These are phyloP conservation scores for Podospora australis DNA, from an alignment of 495 filamentous ascomycete genomes.

Conservation along the genomic window DNA sequence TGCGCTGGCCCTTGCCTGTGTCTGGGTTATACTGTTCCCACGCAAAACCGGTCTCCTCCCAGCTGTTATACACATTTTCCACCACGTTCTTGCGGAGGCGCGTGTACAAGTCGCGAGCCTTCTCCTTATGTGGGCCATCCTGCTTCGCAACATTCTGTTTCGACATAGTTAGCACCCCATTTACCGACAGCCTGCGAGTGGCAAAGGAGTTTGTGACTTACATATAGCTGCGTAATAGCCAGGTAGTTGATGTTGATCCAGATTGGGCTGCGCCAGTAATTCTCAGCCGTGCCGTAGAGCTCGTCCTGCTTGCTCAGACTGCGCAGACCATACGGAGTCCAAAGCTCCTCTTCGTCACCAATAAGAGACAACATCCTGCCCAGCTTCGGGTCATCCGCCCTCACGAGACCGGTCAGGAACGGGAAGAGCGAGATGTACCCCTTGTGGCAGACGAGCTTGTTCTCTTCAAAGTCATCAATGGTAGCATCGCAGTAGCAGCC, in stretches of 20 bases:
- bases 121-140: slow-evolving; percentile 60
- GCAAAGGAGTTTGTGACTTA: slow-evolving; percentile 41
- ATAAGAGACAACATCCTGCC: slow-evolving; percentile 71
- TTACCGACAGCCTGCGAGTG: slow-evolving; percentile 10
- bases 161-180: slow-evolving; percentile 4
- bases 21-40: slow-evolving; percentile 99
- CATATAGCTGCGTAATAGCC: slow-evolving; percentile 71
- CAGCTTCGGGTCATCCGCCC: slow-evolving; percentile 63
- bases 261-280: slow-evolving; percentile 93
- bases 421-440: slow-evolving; percentile 94
- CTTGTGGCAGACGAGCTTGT: slow-evolving; percentile 85
- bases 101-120: slow-evolving; percentile 68
- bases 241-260: slow-evolving; percentile 99
- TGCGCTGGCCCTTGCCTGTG: slow-evolving; percentile 84
- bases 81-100: slow-evolving; percentile 77
- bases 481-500: slow-evolving; percentile 91
- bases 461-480: slow-evolving; percentile 92
- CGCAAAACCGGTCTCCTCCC: slow-evolving; percentile 89
- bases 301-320: slow-evolving; percentile 80
- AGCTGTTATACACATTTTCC: slow-evolving; percentile 78
- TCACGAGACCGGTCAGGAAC: slow-evolving; percentile 72
- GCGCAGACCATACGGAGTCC: slow-evolving; percentile 77
- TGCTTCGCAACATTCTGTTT: slow-evolving; percentile 49
- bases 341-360: slow-evolving; percentile 74
- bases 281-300: slow-evolving; percentile 83